Evolutionary conservation across 306 rosid genomes (phyloP), one percentile per base, ranked within the genome.

Genomic region (Vigna mungo): DNA sequence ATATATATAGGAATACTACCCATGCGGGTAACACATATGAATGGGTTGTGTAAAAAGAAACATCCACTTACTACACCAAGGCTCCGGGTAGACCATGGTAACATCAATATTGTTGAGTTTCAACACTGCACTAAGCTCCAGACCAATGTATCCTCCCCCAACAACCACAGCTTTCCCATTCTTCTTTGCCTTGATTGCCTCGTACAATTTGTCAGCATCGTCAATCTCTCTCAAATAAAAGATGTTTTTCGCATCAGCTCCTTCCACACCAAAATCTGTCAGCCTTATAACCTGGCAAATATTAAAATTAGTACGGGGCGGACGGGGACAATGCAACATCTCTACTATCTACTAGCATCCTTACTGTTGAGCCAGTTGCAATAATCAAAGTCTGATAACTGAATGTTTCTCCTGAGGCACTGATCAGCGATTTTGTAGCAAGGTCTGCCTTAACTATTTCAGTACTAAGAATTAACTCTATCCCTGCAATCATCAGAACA

Each of bases 91-190:
- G 79, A 95, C 97, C 99, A 95, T 95, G 76, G 66, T 86, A 60
- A 88, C 94, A 72, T 95, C 97, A 74, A 87, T 51, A 76, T 92
- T 84, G 85, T 95, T 95, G 68, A 92, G 86, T 77, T 68, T 83
- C 87, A 95, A 80, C 51, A 83, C 96, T 25, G 99, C 99, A 86
- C 97, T 83, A 73, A 95, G 88, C 85, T 95, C 99, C 75, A 95
- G 90, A 85, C 99, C 96, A 10, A 95, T 95, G 86, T 95, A 92
- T 63, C 97, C 99, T 79, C 99, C 99, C 58, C 99, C 99, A 68
- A 95, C 99, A 82, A 95, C 84, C 73, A 95, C 97, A 79, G 91
- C 97, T 82, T 89, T 95, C 20, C 88, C 97, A 46, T 89, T 87
- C 89, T 91, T 89, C 85, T 92, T 95, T 54, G 78, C 81, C 77